Evolutionary conservation across 169 alveolate species (phyloP).

Genomic region (Plasmodium vivax): DNA sequence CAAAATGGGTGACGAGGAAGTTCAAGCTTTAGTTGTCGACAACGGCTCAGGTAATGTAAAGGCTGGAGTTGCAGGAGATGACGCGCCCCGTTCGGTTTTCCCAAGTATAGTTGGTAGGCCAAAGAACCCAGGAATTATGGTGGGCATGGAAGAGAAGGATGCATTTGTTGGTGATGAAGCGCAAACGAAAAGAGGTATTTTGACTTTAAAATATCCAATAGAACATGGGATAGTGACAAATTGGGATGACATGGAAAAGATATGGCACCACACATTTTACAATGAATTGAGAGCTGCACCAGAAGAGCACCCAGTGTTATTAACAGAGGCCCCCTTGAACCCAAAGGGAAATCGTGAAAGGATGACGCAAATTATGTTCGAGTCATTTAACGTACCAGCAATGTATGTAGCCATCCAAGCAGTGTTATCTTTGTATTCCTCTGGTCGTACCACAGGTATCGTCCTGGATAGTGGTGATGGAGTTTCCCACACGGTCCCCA

Average conservation of each 20-base stretch:
- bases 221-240: conserved; percentile 98
- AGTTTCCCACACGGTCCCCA: conserved; percentile 98
- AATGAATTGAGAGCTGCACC: conserved; percentile 97
- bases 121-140: conserved; percentile 94
- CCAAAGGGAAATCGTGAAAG: conserved; percentile 97
- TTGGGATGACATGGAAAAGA: conserved; percentile 99
- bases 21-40: conserved; percentile 97
- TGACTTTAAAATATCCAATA: conserved; percentile 97
- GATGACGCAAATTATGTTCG: conserved; percentile 98
- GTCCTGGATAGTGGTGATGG: conserved; percentile 99
- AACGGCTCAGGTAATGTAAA: conserved; percentile 99
- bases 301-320: conserved; percentile 96
- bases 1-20: conserved; percentile 75
- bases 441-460: conserved; percentile 99
- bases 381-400: conserved; percentile 98
- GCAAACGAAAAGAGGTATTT: conserved; percentile 97
- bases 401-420: conserved; percentile 98
- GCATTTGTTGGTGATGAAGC: conserved; percentile 99
- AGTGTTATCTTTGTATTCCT: conserved; percentile 97
- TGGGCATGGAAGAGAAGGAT: conserved; percentile 97
- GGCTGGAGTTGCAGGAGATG: conserved; percentile 99
- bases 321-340: conserved; percentile 98
- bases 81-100: conserved; percentile 98
- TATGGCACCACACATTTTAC: conserved; percentile 98
- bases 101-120: conserved; percentile 99